phyloP scores from a whole-genome alignment of 1,139 yeast species.

The Saccharomyces hybrid region DNA sequence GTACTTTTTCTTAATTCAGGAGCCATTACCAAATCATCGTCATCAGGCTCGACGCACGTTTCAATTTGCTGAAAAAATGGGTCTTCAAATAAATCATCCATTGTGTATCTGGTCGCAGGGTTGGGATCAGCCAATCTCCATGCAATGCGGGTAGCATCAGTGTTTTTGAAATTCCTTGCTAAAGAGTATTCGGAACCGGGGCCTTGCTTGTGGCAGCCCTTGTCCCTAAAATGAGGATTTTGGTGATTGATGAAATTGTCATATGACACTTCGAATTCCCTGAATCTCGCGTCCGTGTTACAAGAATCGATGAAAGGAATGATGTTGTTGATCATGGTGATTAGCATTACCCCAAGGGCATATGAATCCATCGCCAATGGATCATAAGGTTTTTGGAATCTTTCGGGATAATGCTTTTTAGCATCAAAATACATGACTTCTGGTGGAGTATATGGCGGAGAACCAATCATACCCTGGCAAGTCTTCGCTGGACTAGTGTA shows the following conservation, averaged over 20 bases:
- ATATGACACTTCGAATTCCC: slow-evolving; percentile 52
- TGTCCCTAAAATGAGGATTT: slow-evolving; percentile 48
- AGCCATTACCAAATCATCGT: slow-evolving; percentile 13
- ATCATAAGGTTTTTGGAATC: slow-evolving; percentile 42
- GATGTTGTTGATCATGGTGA: slow-evolving; percentile 51
- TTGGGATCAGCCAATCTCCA: slow-evolving; percentile 71
- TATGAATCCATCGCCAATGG: slow-evolving; percentile 66
- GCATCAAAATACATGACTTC: slow-evolving; percentile 53
- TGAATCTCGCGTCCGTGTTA: slow-evolving; percentile 44
- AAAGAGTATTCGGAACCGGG: slow-evolving; percentile 64
- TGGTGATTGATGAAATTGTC: slow-evolving; percentile 40
- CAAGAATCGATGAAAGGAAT: slow-evolving; percentile 55
- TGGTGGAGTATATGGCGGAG: slow-evolving; percentile 77
- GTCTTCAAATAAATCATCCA: slow-evolving; percentile 50
- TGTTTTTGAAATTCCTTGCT: slow-evolving; percentile 51
- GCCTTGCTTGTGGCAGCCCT: slow-evolving; percentile 42
- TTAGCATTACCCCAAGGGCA: slow-evolving; percentile 62
- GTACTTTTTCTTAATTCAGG: slow-evolving; percentile 23
- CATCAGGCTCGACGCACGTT: slow-evolving; percentile 41
- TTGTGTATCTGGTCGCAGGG: slow-evolving; percentile 44
- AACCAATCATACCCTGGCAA: slow-evolving; percentile 51
- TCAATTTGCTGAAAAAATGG: slow-evolving; percentile 58
- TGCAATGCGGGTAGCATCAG: slow-evolving; percentile 60
- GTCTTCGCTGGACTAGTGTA: slow-evolving; percentile 41
- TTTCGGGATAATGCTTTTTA: slow-evolving; percentile 27